phyloP scores from a whole-genome alignment of 78 protist genomes.

The Dictyostelium capitatum region DNA sequence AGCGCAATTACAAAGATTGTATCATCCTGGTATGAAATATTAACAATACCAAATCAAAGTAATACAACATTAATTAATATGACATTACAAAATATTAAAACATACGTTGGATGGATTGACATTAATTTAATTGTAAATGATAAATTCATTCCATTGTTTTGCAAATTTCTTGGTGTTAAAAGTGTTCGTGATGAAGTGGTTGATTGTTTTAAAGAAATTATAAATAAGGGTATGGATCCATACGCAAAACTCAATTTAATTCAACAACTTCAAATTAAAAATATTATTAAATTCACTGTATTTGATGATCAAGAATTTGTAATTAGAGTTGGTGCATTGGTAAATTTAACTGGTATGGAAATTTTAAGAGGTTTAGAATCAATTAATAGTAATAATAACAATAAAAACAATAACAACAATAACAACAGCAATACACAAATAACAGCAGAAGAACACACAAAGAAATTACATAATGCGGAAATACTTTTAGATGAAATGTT shows the following conservation, averaged over 20 bases:
- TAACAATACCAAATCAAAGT: constrained; percentile 26
- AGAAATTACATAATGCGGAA: constrained; percentile 27
- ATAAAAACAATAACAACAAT: not conserved
- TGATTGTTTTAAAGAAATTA: constrained; percentile 71
- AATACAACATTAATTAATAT: constrained; percentile 36
- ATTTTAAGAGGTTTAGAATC: constrained; percentile 67
- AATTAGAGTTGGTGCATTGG: constrained; percentile 62
- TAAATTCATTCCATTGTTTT: constrained; percentile 72
- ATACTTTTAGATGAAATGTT: constrained; percentile 44
- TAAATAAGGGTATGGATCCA: constrained; percentile 84
- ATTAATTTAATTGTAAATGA: constrained; percentile 79
- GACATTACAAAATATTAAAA: constrained; percentile 75
- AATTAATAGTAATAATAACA: not conserved
- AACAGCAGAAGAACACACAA: not conserved
- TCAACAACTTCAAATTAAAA: constrained; percentile 56
- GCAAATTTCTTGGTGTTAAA: constrained; percentile 31
- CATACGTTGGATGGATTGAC: constrained; percentile 85
- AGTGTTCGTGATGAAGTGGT: constrained; percentile 53
- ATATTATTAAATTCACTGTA: constrained; percentile 13
- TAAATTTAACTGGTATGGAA: constrained; percentile 83
- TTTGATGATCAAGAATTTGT: constrained; percentile 72
- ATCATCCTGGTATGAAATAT: constrained; percentile 78
- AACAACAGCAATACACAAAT: not conserved
- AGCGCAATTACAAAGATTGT: constrained; percentile 62
- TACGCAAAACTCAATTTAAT: constrained; percentile 39